phyloP scores from a whole-genome alignment of 1,139 yeast genomes.

The Kodamaea alishanica region DNA sequence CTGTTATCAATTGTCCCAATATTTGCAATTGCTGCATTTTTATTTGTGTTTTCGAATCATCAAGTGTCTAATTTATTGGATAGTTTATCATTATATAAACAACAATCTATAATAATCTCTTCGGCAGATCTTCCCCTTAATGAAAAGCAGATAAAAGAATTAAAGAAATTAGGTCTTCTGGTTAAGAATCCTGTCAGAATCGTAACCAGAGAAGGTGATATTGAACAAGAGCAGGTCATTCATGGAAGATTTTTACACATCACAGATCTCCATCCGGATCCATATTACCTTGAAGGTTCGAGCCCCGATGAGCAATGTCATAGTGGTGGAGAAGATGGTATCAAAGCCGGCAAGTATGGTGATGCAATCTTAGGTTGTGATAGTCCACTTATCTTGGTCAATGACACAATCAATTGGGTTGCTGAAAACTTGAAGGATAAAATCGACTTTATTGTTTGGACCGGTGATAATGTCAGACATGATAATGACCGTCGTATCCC shows the following conservation, averaged over 20 bases:
- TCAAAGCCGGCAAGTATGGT: conserved; percentile 64
- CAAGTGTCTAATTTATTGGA: too few species aligned
- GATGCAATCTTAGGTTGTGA: conserved; percentile 75
- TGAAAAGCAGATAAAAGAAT: conserved; percentile 6
- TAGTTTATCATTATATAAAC: too few species aligned
- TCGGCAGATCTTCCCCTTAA: not conserved
- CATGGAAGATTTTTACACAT: conserved; percentile 81
- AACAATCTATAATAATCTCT: too few species aligned
- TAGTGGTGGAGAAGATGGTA: conserved; percentile 29
- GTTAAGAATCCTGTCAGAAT: conserved; percentile 31
- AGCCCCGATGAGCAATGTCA: conserved; percentile 57
- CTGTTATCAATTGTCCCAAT: conserved; percentile 2
- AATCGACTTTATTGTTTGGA: conserved; percentile 84
- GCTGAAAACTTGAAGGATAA: conserved; percentile 60
- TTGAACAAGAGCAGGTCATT: conserved; percentile 19
- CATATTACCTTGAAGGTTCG: conserved; percentile 55
- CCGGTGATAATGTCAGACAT: conserved; percentile 85
- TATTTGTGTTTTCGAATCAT: not conserved
- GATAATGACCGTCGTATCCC: conserved; percentile 75
- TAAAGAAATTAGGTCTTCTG: conserved; percentile 28
- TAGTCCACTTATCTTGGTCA: conserved; percentile 58
- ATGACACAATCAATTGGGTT: conserved; percentile 67
- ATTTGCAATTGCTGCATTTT: not conserved
- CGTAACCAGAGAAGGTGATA: conserved; percentile 21
- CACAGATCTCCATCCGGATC: conserved; percentile 85